Base-by-base conservation (phyloP, 2,329 filamentous ascomycete species). In the Phoma sp. region DNA sequence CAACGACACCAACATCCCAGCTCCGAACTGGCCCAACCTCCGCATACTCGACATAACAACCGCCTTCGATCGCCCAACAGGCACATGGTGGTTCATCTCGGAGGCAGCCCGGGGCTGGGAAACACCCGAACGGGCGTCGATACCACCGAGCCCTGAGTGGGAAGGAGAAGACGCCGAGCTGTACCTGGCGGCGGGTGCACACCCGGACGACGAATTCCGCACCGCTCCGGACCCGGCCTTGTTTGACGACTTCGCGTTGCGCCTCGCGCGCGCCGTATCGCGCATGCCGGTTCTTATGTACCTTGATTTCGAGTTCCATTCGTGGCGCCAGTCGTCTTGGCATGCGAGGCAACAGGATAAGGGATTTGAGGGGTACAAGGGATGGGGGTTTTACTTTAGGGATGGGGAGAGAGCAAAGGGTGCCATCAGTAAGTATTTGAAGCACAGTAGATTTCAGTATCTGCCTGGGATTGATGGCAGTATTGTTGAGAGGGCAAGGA, bases 311-410 rank as follows among this genome's bases (percentile, higher is more conserved):
- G 40, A 43, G 40, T 43, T 43, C 40, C 40, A 43, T 43, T 43
- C 40, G 40, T 43, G 27, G 25, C 25, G 40, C 25, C 40, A 43
- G 40, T 43, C 27, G 40, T 43, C 40, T 43, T 43, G 40, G 40
- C 15, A 43, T 43, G 40, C 40, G 43, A 46, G 22, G 43, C 43
- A 46, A 46, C 43, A 46, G 32, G 43, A 46, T 46, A 36, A 46
- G 44, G 44, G 44, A 47, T 47, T 47, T 39, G 33, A 47, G 35
- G 44, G 44, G 44, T 47, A 47, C 44, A 47, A 47, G 43, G 31
- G 43, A 36, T 45, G 43, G 43, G 43, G 43, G 19, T 36, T 45
- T 36, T 45, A 45, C 43, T 45, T 35, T 45, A 45, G 44, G 44
- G 44, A 47, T 47, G 44, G 44, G 35, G 35, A 47, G 44, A 38